These are phyloP conservation scores for Cyberlindnera japonica DNA, from an alignment of 805 yeast species.

Conservation along the genomic window DNA sequence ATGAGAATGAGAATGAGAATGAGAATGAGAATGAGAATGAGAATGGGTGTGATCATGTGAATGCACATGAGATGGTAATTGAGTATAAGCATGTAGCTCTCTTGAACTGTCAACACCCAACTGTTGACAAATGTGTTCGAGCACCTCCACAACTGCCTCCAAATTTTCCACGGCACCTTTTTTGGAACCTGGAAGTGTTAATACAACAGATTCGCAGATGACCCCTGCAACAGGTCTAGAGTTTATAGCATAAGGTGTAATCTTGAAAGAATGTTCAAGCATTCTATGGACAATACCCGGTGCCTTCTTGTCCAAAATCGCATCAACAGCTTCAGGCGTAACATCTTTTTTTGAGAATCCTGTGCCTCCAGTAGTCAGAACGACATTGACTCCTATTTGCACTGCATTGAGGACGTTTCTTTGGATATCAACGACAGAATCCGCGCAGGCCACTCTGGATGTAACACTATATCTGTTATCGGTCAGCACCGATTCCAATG, in stretches of 20 bases:
- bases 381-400: conserved; percentile 17
- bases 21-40: conserved; percentile 16
- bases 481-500: conserved; percentile 1
- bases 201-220: conserved; percentile 32
- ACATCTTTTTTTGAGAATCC: conserved; percentile 44
- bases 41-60: conserved; percentile 7
- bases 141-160: conserved; percentile 33
- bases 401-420: conserved; percentile 1
- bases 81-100: conserved; percentile 32
- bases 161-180: conserved; percentile 45
- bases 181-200: conserved; percentile 52
- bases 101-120: conserved; percentile 35
- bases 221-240: conserved; percentile 51
- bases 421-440: conserved; percentile 4
- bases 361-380: conserved; percentile 52
- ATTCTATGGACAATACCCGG: conserved; percentile 48
- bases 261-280: conserved; percentile 38
- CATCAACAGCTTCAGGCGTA: conserved; percentile 49
- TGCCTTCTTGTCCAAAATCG: conserved; percentile 40
- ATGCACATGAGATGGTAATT: conserved; percentile 1
- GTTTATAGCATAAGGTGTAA: conserved; percentile 47
- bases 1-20: background rate
- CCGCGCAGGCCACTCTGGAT: background rate
- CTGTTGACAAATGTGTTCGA: conserved; percentile 44
- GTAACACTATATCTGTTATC: no score